These are phyloP conservation scores for thale cress (Arabidopsis thaliana) DNA, from an alignment of 345 rosid genomes.

Conservation along the genomic window DNA sequence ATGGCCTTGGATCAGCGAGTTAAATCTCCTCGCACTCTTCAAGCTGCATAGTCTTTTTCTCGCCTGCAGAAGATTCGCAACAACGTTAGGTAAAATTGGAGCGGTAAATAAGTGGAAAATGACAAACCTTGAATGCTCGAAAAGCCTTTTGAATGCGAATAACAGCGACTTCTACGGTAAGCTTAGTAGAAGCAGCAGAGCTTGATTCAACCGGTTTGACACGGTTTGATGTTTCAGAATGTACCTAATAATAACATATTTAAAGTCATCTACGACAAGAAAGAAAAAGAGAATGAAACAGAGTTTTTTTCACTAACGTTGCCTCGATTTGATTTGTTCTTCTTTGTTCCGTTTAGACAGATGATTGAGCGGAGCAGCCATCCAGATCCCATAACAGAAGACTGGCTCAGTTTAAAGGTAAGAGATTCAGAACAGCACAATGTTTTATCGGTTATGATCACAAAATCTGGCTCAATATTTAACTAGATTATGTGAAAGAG, in stretches of 20 bases:
- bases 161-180: constrained; percentile 53
- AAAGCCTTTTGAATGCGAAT: constrained; percentile 70
- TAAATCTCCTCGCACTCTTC: constrained; percentile 63
- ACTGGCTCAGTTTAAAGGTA: neutral
- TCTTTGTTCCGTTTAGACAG: constrained; percentile 51
- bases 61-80: constrained; percentile 54
- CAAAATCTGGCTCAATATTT: constrained; percentile 1
- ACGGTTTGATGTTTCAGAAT: constrained; percentile 55
- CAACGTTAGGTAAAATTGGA: neutral
- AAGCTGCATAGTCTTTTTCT: constrained; percentile 53
- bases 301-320: constrained; percentile 49
- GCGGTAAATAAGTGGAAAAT: neutral
- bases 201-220: constrained; percentile 39
- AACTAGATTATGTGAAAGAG: constrained; percentile 6
- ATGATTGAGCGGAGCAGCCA: constrained; percentile 54
- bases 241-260: constrained; percentile 45
- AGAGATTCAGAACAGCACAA: neutral
- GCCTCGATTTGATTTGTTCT: constrained; percentile 49
- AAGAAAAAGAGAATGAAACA: neutral
- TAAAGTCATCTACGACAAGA: neutral
- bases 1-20: constrained; percentile 58
- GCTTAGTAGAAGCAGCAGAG: constrained; percentile 17
- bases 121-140: constrained; percentile 56
- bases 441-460: neutral
- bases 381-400: constrained; percentile 60